These are phyloP conservation scores for Suillus luteus DNA, from an alignment of 768 basidiomycete species.

Conservation along the genomic window DNA sequence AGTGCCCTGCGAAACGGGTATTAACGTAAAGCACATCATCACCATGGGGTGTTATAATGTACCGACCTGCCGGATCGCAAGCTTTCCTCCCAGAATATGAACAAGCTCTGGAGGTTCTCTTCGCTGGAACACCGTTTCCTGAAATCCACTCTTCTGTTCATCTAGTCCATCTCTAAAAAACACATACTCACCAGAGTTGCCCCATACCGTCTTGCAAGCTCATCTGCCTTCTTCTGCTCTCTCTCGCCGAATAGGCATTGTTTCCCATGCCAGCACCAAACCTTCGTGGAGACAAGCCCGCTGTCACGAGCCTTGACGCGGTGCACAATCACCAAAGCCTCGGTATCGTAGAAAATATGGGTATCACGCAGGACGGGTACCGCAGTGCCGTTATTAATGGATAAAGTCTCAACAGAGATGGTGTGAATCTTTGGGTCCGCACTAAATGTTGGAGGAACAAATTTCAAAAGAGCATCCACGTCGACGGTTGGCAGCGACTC, in stretches of 20 bases:
- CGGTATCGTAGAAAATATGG: slow-evolving; percentile 72
- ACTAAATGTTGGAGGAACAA: slow-evolving; percentile 23
- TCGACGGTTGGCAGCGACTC: slow-evolving; percentile 50
- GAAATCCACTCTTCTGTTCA: not conserved
- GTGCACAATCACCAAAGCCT: slow-evolving; percentile 68
- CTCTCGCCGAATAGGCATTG: slow-evolving; percentile 51
- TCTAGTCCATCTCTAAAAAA: not conserved
- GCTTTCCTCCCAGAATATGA: slow-evolving; percentile 60
- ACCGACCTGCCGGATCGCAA: slow-evolving; percentile 74
- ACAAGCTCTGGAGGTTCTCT: slow-evolving; percentile 68
- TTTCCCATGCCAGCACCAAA: slow-evolving; percentile 80
- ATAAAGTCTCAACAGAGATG: slow-evolving; percentile 75
- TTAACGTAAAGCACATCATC: slow-evolving; percentile 6
- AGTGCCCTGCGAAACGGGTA: slow-evolving; percentile 49
- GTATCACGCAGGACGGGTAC: slow-evolving; percentile 45
- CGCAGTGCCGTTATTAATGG: slow-evolving; percentile 53
- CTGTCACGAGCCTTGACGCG: slow-evolving; percentile 65
- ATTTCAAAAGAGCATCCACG: slow-evolving; percentile 46
- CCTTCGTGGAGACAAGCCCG: slow-evolving; percentile 64
- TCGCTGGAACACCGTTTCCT: slow-evolving; percentile 53
- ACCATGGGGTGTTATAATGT: slow-evolving; percentile 9
- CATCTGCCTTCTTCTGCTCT: slow-evolving; percentile 68
- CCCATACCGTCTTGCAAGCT: slow-evolving; percentile 73
- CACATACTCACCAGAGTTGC: slow-evolving; percentile 53
- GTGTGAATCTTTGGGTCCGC: slow-evolving; percentile 44